Evolutionary conservation across 2,329 filamentous ascomycete genomes (phyloP).

Genomic region (Neocucurbitaria cava): DNA sequence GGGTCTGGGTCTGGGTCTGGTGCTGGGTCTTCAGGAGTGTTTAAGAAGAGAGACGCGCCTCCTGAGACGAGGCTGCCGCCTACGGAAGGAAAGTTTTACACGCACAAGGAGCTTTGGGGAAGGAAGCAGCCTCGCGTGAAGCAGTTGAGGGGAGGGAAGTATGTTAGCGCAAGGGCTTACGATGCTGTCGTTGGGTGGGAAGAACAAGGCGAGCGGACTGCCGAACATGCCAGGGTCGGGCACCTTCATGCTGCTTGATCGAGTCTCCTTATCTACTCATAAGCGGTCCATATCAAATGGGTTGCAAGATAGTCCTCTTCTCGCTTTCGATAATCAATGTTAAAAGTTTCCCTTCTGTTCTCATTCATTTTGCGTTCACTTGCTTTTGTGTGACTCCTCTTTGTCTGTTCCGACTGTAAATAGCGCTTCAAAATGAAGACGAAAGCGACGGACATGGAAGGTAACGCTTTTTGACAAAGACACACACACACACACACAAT

Average conservation of each 20-base stretch:
- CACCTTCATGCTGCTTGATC: neutral
- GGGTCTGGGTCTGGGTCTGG: too few species aligned
- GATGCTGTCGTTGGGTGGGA: neutral
- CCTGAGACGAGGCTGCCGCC: slow-evolving; percentile 11
- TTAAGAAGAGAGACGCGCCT: neutral
- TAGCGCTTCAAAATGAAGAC: neutral
- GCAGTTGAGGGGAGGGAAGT: neutral
- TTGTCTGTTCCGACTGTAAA: neutral
- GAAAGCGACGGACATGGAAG: neutral
- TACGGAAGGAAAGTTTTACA: slow-evolving; percentile 23
- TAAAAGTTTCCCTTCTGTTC: too few species aligned
- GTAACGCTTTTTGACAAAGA: neutral
- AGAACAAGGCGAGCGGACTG: neutral
- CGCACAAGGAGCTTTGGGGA: slow-evolving; percentile 41
- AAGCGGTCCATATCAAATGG: neutral
- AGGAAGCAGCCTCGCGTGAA: slow-evolving; percentile 1
- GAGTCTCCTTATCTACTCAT: neutral
- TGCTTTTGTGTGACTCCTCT: neutral
- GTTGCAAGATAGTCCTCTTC: neutral
- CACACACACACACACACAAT: neutral
- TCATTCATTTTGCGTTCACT: too few species aligned
- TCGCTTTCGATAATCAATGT: neutral
- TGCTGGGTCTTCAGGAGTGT: neutral
- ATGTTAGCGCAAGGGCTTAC: neutral
- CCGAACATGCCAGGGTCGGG: neutral